Conservation (phyloP, 2,329 filamentous ascomycete genomes). For the Fusarium humuli region DNA sequence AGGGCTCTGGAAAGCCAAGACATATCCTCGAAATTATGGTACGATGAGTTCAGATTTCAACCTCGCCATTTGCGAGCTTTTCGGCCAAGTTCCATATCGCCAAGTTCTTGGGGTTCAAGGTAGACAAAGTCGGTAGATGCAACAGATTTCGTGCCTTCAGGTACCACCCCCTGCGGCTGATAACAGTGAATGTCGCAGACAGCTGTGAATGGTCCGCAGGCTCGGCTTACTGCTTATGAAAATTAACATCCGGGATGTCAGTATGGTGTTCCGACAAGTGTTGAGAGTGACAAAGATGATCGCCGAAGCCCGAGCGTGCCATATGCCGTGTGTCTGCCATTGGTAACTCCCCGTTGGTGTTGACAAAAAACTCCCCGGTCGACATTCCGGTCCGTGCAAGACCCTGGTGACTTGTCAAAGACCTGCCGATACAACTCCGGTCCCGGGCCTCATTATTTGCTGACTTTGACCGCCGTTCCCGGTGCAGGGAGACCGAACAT, state of each 20-base stretch:
- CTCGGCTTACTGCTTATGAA: conserved; percentile 17
- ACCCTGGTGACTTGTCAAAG: conserved; percentile 12
- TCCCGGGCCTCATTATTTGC: conserved; percentile 19
- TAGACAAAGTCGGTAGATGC: neutral
- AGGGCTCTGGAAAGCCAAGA: conserved; percentile 25
- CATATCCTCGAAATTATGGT: conserved; percentile 20
- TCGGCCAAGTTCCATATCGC: conserved; percentile 38
- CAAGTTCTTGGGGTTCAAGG: conserved; percentile 9
- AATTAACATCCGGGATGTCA: conserved; percentile 10
- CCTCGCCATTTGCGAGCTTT: conserved; percentile 14
- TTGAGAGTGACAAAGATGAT: conserved; percentile 15
- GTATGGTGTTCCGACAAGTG: neutral
- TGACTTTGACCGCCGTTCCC: conserved; percentile 31
- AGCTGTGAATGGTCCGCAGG: conserved; percentile 8
- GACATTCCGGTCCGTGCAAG: conserved; percentile 3
- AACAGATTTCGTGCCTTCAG: neutral
- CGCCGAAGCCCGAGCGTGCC: conserved; percentile 24
- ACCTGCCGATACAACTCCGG: conserved; percentile 3
- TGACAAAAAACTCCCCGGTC: conserved; percentile 13
- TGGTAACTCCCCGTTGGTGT: neutral
- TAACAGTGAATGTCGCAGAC: neutral
- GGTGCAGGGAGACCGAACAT: conserved; percentile 12
- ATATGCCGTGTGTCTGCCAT: conserved; percentile 14
- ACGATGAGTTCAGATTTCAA: conserved; percentile 7
- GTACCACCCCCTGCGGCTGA: conserved; percentile 3